Percentiles rank a stretch among this genome's conserved stretches.
Evolutionary conservation across 257 asterid species (phyloP).

Genomic region (Solanum chmielewskii): DNA sequence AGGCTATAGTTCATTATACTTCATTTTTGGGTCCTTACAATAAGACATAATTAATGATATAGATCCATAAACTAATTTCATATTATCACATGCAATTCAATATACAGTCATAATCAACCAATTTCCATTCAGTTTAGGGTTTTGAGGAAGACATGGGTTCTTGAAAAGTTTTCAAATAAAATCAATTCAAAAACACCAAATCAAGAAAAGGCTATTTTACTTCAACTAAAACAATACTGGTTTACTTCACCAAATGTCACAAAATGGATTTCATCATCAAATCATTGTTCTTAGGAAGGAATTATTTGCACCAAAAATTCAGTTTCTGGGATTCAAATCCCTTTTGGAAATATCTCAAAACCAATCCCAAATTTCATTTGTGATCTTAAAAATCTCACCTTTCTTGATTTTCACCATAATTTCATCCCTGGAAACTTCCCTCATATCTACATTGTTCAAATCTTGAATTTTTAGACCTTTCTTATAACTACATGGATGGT

Average conservation of each 20-base stretch:
- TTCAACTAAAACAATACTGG: slow-evolving; percentile 49
- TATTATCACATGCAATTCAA: too few relatives aligned
- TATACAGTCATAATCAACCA: too few relatives aligned
- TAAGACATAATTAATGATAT: too few relatives aligned
- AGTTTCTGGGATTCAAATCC: slow-evolving; percentile 25
- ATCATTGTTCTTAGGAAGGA: slow-evolving; percentile 72
- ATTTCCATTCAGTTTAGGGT: too few relatives aligned
- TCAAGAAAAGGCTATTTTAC: slow-evolving; percentile 44
- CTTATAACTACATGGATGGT: slow-evolving; percentile 39
- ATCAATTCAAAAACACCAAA: not conserved
- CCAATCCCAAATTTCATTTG: slow-evolving; percentile 41
- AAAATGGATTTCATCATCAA: slow-evolving; percentile 46
- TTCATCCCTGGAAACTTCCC: slow-evolving; percentile 39
- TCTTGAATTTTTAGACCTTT: slow-evolving; percentile 50
- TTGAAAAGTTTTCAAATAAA: too few relatives aligned
- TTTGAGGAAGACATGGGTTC: too few relatives aligned
- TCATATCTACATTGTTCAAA: slow-evolving; percentile 32
- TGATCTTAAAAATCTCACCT: slow-evolving; percentile 37
- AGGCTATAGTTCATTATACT: too few relatives aligned
- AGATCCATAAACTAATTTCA: too few relatives aligned
- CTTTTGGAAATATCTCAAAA: slow-evolving; percentile 7
- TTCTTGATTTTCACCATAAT: slow-evolving; percentile 30
- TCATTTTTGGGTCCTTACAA: too few relatives aligned
- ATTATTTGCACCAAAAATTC: slow-evolving; percentile 40
- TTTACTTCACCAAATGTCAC: slow-evolving; percentile 32